Conservation (phyloP, 2,329 filamentous ascomycete species). For the Aphanocladium album region DNA sequence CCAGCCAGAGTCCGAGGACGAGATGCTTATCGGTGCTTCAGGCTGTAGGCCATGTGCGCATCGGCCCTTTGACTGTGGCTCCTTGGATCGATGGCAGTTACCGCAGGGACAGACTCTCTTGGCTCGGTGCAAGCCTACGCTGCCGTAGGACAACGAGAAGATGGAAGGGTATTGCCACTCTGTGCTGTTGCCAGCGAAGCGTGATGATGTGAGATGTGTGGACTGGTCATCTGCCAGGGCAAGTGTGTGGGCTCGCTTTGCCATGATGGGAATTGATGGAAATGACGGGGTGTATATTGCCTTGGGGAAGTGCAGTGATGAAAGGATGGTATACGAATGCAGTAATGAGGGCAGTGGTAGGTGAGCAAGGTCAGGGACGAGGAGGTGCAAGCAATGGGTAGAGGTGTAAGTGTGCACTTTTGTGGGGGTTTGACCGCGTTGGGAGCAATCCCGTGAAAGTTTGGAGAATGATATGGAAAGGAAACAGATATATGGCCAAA, state of each 20-base stretch:
- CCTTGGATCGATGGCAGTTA: background rate
- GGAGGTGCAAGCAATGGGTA: background rate
- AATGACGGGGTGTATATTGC: background rate
- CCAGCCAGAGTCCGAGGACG: slow-evolving; percentile 3
- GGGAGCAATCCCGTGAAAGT: background rate
- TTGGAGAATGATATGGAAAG: background rate
- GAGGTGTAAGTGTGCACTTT: background rate
- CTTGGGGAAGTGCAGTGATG: background rate
- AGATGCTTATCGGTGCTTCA: background rate
- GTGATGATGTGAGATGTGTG: background rate
- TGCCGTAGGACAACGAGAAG: background rate
- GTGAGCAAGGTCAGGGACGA: background rate
- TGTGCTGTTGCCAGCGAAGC: background rate
- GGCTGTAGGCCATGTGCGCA: background rate
- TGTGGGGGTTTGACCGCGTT: background rate
- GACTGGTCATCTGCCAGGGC: background rate
- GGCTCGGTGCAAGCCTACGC: background rate
- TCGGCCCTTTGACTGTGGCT: background rate
- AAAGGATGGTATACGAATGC: background rate
- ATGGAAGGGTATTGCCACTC: background rate
- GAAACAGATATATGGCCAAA: background rate
- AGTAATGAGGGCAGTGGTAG: background rate
- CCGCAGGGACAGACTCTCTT: background rate
- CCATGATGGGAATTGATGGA: background rate
- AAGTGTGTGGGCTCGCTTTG: background rate